phyloP scores from a whole-genome alignment of 306 rosid genomes.

The Nissolia schottii region DNA sequence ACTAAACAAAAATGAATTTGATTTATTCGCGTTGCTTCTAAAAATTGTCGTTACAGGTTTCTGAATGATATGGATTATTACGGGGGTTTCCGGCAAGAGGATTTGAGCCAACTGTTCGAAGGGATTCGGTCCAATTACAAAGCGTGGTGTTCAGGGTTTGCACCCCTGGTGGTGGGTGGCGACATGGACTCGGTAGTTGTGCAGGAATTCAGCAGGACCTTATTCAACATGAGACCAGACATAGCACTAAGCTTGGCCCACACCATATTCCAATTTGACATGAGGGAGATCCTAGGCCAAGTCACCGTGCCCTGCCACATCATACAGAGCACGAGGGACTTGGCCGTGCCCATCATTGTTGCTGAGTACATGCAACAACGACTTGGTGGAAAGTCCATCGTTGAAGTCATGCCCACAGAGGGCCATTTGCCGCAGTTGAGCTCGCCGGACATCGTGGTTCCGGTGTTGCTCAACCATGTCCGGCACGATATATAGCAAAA shows the following conservation, averaged over 20 bases:
- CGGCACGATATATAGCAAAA: background rate
- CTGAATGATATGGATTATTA: slow-evolving; percentile 18
- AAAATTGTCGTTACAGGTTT: slow-evolving; percentile 11
- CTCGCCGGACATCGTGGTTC: slow-evolving; percentile 48
- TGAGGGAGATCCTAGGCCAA: slow-evolving; percentile 17
- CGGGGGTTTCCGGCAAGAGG: slow-evolving; percentile 32
- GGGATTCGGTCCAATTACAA: slow-evolving; percentile 32
- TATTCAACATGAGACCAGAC: slow-evolving; percentile 31
- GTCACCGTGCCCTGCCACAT: slow-evolving; percentile 34
- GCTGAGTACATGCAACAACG: slow-evolving; percentile 23
- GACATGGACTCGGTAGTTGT: slow-evolving; percentile 67
- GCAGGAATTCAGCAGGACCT: slow-evolving; percentile 33
- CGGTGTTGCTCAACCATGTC: slow-evolving; percentile 26
- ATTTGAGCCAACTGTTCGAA: slow-evolving; percentile 21
- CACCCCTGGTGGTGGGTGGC: slow-evolving; percentile 59
- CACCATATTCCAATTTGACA: slow-evolving; percentile 25
- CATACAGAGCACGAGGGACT: slow-evolving; percentile 29
- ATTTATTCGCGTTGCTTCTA: background rate
- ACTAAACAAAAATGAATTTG: background rate
- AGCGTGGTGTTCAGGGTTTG: slow-evolving; percentile 72
- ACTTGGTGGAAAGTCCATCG: slow-evolving; percentile 27
- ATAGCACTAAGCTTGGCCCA: slow-evolving; percentile 26
- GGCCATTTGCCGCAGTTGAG: slow-evolving; percentile 37
- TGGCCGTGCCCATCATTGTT: slow-evolving; percentile 19
- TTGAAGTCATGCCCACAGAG: slow-evolving; percentile 28